These are phyloP conservation scores for Borovskyia barvae DNA, from an alignment of 208 protist species.

Conservation along the genomic window DNA sequence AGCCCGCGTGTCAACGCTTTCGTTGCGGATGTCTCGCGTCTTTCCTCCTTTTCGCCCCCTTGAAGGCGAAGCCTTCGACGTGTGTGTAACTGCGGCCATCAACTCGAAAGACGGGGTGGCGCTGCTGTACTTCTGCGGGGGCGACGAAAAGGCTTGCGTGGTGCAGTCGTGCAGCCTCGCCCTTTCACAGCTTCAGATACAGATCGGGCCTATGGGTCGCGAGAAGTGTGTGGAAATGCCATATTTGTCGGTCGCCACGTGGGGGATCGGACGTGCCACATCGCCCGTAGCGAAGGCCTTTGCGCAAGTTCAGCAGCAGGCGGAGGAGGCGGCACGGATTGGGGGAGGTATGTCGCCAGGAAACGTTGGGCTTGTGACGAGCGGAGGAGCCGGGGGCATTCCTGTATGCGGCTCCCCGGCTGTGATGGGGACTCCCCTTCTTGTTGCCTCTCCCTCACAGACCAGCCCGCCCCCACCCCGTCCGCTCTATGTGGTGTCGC, in stretches of 20 bases:
- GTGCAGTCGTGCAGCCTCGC: conserved; percentile 28
- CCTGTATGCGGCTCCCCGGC: no score
- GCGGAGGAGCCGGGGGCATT: neutral
- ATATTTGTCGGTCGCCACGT: conserved; percentile 52
- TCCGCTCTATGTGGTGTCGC: conserved; percentile 32
- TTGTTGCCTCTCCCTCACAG: no score
- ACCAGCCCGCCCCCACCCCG: conserved; percentile 4
- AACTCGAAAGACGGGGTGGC: conserved; percentile 23
- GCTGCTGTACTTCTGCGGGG: conserved; percentile 29
- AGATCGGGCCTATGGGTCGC: conserved; percentile 19
- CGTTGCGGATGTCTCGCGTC: neutral
- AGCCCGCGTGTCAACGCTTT: no score
- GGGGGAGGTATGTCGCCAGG: neutral
- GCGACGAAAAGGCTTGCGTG: conserved; percentile 32
- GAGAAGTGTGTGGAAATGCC: conserved; percentile 36
- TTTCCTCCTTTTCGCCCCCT: conserved; percentile 23
- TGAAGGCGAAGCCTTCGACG: conserved; percentile 24
- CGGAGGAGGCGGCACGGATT: conserved; percentile 11
- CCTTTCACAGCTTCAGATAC: conserved; percentile 30
- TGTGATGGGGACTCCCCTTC: no score
- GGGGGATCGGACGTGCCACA: conserved; percentile 27
- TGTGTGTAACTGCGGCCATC: conserved; percentile 31
- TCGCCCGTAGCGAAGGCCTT: conserved; percentile 14
- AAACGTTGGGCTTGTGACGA: neutral
- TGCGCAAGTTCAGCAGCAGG: conserved; percentile 19